Conservation (phyloP, 805 yeast genomes). For the Myxozyma vanderwaltii region DNA sequence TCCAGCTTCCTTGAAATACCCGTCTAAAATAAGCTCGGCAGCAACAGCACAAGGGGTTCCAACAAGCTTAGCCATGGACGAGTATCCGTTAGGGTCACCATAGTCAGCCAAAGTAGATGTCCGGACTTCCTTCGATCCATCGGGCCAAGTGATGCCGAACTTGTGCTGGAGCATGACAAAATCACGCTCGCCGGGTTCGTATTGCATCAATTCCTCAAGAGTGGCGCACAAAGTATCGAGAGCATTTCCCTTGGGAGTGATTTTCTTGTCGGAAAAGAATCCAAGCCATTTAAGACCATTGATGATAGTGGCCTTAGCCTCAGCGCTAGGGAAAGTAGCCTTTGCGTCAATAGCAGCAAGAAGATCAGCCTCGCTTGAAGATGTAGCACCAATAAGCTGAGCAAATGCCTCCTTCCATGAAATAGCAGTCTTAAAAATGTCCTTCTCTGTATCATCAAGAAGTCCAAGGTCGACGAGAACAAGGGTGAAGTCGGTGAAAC, state of each 20-base stretch:
- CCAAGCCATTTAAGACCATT: slow-evolving; percentile 95
- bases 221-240: slow-evolving; percentile 96
- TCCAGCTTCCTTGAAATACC: slow-evolving; percentile 73
- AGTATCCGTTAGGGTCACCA: slow-evolving; percentile 87
- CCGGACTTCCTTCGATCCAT: slow-evolving; percentile 87
- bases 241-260: slow-evolving; percentile 89
- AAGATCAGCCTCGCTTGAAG: slow-evolving; percentile 71
- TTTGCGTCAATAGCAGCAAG: slow-evolving; percentile 71
- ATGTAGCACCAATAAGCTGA: slow-evolving; percentile 69
- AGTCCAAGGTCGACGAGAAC: slow-evolving; percentile 93
- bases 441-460: slow-evolving; percentile 73
- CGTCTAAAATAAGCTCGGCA: slow-evolving; percentile 78
- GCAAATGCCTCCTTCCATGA: slow-evolving; percentile 92
- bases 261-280: slow-evolving; percentile 72
- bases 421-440: slow-evolving; percentile 55
- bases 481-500: slow-evolving; percentile 97
- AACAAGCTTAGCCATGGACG: slow-evolving; percentile 97
- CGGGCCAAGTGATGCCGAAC: slow-evolving; percentile 96
- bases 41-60: slow-evolving; percentile 99
- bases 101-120: slow-evolving; percentile 94
- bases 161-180: slow-evolving; percentile 94
- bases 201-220: slow-evolving; percentile 93
- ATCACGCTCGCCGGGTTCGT: slow-evolving; percentile 93
- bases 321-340: slow-evolving; percentile 77
- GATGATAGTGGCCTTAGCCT: slow-evolving; percentile 82